A percentile compares a stretch with the other conserved stretches of the same genome.
Conservation (phyloP, 2,329 filamentous ascomycete species). For the Ophiosphaerella narmari region DNA sequence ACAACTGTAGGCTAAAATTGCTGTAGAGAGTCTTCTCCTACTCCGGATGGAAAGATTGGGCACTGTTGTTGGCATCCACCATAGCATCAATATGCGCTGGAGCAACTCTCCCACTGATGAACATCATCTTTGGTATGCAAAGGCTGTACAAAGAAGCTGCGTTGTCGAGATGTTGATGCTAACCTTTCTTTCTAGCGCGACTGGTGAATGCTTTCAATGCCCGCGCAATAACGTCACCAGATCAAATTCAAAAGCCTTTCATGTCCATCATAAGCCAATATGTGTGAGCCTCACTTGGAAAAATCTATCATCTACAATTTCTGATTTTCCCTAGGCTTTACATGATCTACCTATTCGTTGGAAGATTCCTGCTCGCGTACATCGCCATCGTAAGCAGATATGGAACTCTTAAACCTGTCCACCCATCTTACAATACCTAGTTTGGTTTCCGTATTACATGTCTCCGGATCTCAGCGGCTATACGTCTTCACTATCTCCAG, state of each 20-base stretch:
- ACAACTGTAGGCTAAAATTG: neutral
- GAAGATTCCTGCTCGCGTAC: conserved; percentile 60
- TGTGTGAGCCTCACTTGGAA: conserved; percentile 9
- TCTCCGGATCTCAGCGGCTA: conserved; percentile 29
- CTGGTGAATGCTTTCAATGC: conserved; percentile 20
- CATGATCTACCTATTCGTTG: conserved; percentile 64
- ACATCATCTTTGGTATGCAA: conserved; percentile 58
- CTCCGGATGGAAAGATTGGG: conserved; percentile 16
- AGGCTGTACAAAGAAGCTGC: conserved; percentile 19
- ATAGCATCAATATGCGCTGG: conserved; percentile 26
- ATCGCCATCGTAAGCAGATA: conserved; percentile 54
- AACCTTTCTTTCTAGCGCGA: conserved; percentile 9
- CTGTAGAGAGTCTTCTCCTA: conserved; percentile 29
- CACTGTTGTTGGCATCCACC: conserved; percentile 17
- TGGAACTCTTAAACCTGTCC: neutral
- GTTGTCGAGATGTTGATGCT: no score
- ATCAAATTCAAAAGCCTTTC: conserved; percentile 6
- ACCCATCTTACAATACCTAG: conserved; percentile 13
- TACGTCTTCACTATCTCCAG: conserved; percentile 31
- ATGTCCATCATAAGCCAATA: conserved; percentile 24
- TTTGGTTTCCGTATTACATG: conserved; percentile 33
- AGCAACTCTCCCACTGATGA: conserved; percentile 57
- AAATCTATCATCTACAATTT: neutral
- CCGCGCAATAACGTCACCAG: conserved; percentile 1
- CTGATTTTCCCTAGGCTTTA: conserved; percentile 32